These are phyloP conservation scores for Fusarium acutatum DNA, from an alignment of 2,329 filamentous ascomycete species.

Conservation along the genomic window DNA sequence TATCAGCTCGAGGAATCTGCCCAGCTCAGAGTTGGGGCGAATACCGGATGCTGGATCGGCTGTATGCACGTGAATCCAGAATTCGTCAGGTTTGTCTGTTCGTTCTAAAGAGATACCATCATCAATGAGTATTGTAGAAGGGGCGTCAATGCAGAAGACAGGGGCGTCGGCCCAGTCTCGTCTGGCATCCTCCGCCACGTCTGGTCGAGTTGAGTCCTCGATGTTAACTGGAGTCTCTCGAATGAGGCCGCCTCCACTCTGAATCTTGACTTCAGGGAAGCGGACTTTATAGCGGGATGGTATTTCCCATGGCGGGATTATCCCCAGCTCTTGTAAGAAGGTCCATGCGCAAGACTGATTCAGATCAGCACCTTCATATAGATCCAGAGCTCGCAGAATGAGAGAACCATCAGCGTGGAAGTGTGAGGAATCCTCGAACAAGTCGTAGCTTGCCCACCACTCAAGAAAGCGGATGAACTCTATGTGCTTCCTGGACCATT, in stretches of 20 bases:
- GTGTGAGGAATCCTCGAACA: constrained; percentile 61
- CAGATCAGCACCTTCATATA: constrained; percentile 61
- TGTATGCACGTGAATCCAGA: constrained; percentile 81
- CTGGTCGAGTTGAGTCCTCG: constrained; percentile 49
- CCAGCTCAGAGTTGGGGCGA: constrained; percentile 63
- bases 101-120: constrained; percentile 79
- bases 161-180: constrained; percentile 66
- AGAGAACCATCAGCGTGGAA: constrained; percentile 70
- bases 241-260: constrained; percentile 53
- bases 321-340: constrained; percentile 80
- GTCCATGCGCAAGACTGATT: constrained; percentile 62
- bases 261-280: constrained; percentile 58
- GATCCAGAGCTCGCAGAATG: constrained; percentile 67
- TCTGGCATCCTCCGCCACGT: constrained; percentile 60
- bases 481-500: constrained; percentile 46
- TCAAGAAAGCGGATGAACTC: constrained; percentile 74
- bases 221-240: constrained; percentile 46
- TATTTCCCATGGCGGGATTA: constrained; percentile 76
- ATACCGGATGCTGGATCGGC: constrained; percentile 82
- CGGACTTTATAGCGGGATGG: constrained; percentile 68
- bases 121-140: constrained; percentile 75
- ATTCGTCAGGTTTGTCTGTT: constrained; percentile 60
- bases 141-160: constrained; percentile 78
- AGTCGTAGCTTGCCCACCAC: constrained; percentile 68
- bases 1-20: constrained; percentile 68